Evolutionary conservation across 129 eudicot species (phyloP), one percentile per base, ranked within the genome.

Genomic region (Glebionis coronaria): DNA sequence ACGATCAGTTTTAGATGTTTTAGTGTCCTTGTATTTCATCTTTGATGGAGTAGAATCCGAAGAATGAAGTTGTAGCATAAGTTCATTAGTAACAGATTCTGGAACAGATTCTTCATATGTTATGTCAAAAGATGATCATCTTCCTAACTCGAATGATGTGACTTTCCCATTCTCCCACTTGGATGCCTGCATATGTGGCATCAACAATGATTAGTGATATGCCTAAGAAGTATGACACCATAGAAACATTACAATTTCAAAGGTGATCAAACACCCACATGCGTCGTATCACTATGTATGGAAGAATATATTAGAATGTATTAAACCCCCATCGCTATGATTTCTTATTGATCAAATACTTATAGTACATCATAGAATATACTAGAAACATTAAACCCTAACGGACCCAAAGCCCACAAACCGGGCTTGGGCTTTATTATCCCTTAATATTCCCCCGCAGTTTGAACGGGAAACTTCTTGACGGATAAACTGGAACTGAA

Each of bases 41-140:
- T 75, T 85, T 69, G 82, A 59, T n/a, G 82, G 76, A 74, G 80
- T 65, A 53, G 62, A 27, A 61, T 75, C 76, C 5, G 87, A 75
- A 56, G 94, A 75, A 42, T 91, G 98, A 61, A 69, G 64, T 68
- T 86, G 97, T 52, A 84, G 59, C 44, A 88, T 83, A 71, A 93
- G 96, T 74, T 88, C 97, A 76, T 93, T 79, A 42, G 96, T 86
- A 20, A 93, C 91, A 61, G 95, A 93, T 68, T 93, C 98, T 29
- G 97, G 95, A 59, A 86, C 89, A 44, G 76, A 84, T 56, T 93
- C 98, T 79, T 93, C 98, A 82, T 90, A 88, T n/a, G 85, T 78
- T 81, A 87, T 82, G 68, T 93, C 98, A 60, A 86, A 93, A 29
- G 98, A 93, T 47, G 92, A 86, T 23, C 88, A 82, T 73, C 95